Evolutionary conservation across 331 rosid genomes (phyloP), one percentile per base, ranked within the genome.

Genomic region (Acacia concinna): DNA sequence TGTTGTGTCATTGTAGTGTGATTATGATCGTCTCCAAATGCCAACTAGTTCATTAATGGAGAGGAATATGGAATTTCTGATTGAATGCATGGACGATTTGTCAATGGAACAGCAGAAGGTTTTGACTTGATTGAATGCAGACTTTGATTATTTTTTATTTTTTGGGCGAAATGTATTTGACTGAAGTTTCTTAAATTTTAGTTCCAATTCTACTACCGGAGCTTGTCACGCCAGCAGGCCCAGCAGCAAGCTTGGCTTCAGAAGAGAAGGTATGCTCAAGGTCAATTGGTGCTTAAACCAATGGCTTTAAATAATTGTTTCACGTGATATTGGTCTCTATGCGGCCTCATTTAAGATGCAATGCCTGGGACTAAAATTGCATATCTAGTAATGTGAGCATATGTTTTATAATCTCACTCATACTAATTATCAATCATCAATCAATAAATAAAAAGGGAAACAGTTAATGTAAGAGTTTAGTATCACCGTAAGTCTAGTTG

Each of bases 201-300:
- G 99, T 93, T 90, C 75, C 99, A 95, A 89, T 95, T 85, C 90
- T 65, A 90, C 81, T 90, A 91, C 59, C 76, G 98, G 44, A 93
- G 87, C 86, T 84, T 93, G 84, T 88, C 98, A 17, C 97, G 99
- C 60, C 98, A 90, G 85, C 99, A 92, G 88, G 94, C 94, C 81
- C 99, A 93, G 79, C 99, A 95, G 87, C 98, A 91, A 86, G 96
- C 96, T 69, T 95, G 99, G 99, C 91, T 95, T 82, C 99, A 95
- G 75, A 95, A 95, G 86, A 93, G 99, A 89, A 95, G 98, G 99
- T 95, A 79, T 68, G 65, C 32, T 76, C 56, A 41, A 43, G 28
- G 63, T 56, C 73, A 56, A 52, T 35, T 35, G 8, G 27, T 56
- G 63, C 54, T 49, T 81, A 14, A 75, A 41, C 59, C 54, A 72